Conservation (phyloP, 1,284 basidiomycete species). For the Ganoderma leucocontextum region DNA sequence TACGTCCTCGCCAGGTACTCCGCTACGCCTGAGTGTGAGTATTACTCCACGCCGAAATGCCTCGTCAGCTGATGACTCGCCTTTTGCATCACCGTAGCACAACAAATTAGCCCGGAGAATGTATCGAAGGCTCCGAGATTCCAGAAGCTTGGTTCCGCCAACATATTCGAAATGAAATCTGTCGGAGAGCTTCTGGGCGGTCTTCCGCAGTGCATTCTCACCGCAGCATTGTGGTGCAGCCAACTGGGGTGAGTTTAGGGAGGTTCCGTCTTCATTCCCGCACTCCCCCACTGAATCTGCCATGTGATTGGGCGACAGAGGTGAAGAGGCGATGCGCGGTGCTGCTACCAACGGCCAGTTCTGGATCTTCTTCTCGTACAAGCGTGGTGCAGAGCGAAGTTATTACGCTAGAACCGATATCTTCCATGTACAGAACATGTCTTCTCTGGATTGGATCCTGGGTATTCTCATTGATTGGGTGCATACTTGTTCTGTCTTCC, state of each 20-base stretch:
- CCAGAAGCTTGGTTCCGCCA: background rate
- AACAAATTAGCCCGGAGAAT: background rate
- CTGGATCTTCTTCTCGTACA: background rate
- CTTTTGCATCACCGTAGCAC: background rate
- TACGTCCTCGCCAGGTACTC: no score
- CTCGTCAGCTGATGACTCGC: no score
- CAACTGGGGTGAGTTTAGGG: background rate
- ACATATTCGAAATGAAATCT: constrained; percentile 2
- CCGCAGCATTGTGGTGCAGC: background rate
- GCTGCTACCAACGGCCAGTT: background rate
- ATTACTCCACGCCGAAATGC: no score
- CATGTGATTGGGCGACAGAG: background rate
- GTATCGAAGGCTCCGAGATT: background rate
- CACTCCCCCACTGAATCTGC: background rate
- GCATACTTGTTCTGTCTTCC: background rate
- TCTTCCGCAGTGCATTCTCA: background rate
- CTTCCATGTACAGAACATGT: background rate
- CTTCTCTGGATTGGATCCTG: background rate
- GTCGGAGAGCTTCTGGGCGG: background rate
- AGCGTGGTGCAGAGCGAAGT: background rate
- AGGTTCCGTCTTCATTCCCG: background rate
- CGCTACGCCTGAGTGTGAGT: no score
- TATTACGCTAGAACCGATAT: background rate
- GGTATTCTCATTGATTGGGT: background rate
- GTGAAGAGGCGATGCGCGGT: background rate